Conservation (phyloP, 768 basidiomycete species). For the Crepidotus variabilis region DNA sequence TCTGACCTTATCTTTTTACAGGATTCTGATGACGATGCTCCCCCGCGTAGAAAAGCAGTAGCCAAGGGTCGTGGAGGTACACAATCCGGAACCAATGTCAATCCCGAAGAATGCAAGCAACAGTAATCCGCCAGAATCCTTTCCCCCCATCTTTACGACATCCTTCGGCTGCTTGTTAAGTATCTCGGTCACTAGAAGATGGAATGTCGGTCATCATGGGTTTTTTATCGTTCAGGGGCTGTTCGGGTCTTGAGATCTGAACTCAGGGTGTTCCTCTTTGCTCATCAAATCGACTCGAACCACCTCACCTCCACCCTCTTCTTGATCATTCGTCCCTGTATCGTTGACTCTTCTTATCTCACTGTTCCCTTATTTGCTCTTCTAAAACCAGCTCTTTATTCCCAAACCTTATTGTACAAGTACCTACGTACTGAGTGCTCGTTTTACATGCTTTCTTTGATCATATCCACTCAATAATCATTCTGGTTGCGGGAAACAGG, state of each 20-base stretch:
- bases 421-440: neutral
- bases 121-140: conserved; percentile 46
- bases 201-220: neutral
- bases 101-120: conserved; percentile 90
- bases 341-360: neutral
- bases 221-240: neutral
- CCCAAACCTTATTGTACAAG: neutral
- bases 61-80: conserved; percentile 52
- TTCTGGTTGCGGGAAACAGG: neutral
- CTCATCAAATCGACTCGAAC: too few relatives aligned
- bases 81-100: conserved; percentile 39
- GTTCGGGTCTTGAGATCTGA: neutral
- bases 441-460: neutral
- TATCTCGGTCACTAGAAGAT: neutral
- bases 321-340: neutral
- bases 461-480: neutral
- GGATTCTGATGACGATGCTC: conserved; percentile 66
- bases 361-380: neutral
- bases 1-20: conserved; percentile 9
- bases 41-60: conserved; percentile 53
- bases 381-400: neutral
- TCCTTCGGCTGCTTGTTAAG: neutral
- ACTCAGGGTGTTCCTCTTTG: neutral
- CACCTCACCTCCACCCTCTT: too few relatives aligned
- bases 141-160: neutral